phyloP scores from a whole-genome alignment of 805 yeast species.

The Yamadazyma scolyti region DNA sequence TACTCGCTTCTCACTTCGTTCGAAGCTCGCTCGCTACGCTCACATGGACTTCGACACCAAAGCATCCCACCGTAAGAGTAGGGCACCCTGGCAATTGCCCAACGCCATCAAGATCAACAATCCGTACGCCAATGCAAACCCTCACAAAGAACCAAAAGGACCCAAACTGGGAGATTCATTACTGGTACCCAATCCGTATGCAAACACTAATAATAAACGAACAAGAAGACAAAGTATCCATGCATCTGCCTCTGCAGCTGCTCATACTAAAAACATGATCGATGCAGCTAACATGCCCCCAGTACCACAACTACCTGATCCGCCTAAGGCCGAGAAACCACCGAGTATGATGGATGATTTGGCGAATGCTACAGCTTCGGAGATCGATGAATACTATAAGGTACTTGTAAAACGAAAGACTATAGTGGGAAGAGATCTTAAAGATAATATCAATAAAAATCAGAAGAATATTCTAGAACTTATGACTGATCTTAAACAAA shows the following conservation, averaged over 20 bases:
- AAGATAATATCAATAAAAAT: conserved; percentile 56
- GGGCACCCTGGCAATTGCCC: conserved; percentile 39
- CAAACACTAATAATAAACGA: conserved; percentile 7
- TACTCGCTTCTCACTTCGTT: too few species aligned
- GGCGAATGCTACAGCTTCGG: conserved; percentile 64
- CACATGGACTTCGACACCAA: conserved; percentile 28
- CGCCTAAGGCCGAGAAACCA: neutral
- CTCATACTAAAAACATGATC: conserved; percentile 18
- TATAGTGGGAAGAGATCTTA: conserved; percentile 54
- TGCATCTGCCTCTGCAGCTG: conserved; percentile 34
- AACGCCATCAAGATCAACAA: conserved; percentile 13
- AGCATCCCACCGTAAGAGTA: conserved; percentile 34
- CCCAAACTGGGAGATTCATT: conserved; percentile 1
- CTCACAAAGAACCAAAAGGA: conserved; percentile 2
- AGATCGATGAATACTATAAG: conserved; percentile 66
- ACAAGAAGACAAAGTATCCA: conserved; percentile 34
- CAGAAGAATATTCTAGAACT: conserved; percentile 59
- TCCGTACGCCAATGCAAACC: conserved; percentile 25
- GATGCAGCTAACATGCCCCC: conserved; percentile 29
- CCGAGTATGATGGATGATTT: conserved; percentile 28
- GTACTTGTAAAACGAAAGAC: conserved; percentile 47
- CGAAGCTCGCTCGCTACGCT: too few species aligned
- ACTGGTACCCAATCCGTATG: conserved; percentile 11
- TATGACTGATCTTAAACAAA: conserved; percentile 55
- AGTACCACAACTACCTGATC: conserved; percentile 18